Percentiles rank a stretch among this genome's conserved stretches.
phyloP scores from a whole-genome alignment of 129 eudicot genomes.

The Ambrosia artemisiifolia region DNA sequence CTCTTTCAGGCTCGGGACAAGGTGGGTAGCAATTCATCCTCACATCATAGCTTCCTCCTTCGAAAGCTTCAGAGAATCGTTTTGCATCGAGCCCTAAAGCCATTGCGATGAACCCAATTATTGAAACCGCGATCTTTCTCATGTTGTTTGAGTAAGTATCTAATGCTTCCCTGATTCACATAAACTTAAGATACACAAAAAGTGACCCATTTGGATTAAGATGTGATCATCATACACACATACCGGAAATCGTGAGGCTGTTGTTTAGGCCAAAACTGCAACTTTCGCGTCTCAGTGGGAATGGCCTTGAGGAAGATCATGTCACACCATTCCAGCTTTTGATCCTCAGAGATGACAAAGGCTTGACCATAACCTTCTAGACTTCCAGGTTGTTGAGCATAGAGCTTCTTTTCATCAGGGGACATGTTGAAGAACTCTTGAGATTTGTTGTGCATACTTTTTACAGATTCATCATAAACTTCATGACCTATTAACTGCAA shows the following conservation, averaged over 20 bases:
- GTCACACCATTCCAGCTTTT: slow-evolving; percentile 46
- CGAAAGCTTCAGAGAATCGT: slow-evolving; percentile 25
- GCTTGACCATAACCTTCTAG: slow-evolving; percentile 47
- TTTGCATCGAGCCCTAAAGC: slow-evolving; percentile 29
- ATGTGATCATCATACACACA: background rate
- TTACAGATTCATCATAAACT: slow-evolving; percentile 20
- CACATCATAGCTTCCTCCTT: slow-evolving; percentile 39
- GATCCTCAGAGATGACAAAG: slow-evolving; percentile 41
- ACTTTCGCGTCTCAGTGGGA: slow-evolving; percentile 26
- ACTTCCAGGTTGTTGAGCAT: slow-evolving; percentile 42
- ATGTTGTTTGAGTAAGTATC: slow-evolving; percentile 24
- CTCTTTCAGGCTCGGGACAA: slow-evolving; percentile 40
- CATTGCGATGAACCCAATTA: slow-evolving; percentile 36
- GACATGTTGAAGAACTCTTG: slow-evolving; percentile 27
- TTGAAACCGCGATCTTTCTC: slow-evolving; percentile 30
- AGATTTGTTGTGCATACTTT: slow-evolving; percentile 24
- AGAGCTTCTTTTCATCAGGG: slow-evolving; percentile 26
- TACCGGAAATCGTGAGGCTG: slow-evolving; percentile 27
- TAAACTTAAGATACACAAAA: background rate
- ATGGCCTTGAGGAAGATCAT: slow-evolving; percentile 39
- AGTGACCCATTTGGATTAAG: no score
- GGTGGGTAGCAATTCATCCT: slow-evolving; percentile 44
- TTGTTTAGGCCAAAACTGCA: slow-evolving; percentile 36
- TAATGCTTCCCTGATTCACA: slow-evolving; percentile 34
- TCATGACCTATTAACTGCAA: slow-evolving; percentile 34